Conservation (phyloP, 2,329 filamentous ascomycete species). For the Alternaria sp. region DNA sequence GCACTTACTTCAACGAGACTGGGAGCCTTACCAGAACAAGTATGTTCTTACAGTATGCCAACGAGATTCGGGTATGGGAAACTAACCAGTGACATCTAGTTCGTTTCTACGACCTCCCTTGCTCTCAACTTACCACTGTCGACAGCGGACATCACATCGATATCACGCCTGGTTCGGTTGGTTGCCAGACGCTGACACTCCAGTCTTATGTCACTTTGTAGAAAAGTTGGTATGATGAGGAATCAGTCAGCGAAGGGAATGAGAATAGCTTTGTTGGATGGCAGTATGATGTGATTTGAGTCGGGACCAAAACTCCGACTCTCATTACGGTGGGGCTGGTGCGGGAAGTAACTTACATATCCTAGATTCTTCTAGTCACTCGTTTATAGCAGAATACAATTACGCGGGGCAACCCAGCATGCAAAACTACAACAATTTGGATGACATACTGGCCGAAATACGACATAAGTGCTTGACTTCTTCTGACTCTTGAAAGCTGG, state of each 20-base stretch:
- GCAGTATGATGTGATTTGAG: neutral
- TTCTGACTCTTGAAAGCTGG: neutral
- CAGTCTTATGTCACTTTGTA: constrained; percentile 16
- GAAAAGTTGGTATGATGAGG: neutral
- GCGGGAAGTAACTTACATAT: neutral
- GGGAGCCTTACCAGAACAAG: neutral
- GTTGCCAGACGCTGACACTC: constrained; percentile 13
- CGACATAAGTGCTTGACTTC: neutral
- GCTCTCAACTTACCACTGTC: constrained; percentile 2
- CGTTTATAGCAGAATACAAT: neutral
- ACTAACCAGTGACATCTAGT: neutral
- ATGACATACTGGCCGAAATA: neutral
- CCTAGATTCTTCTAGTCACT: neutral
- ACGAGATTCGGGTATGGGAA: neutral
- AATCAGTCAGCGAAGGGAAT: too few relatives aligned
- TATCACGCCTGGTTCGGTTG: constrained; percentile 7
- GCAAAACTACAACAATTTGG: too few relatives aligned
- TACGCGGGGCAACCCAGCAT: neutral
- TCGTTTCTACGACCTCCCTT: constrained; percentile 15
- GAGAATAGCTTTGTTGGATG: neutral
- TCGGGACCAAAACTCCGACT: constrained; percentile 12
- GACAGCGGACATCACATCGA: constrained; percentile 10
- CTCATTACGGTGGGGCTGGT: neutral
- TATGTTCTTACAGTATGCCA: neutral
- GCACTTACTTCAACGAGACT: constrained; percentile 12